phyloP scores from a whole-genome alignment of 257 asterid species.

The Petunia secreta region DNA sequence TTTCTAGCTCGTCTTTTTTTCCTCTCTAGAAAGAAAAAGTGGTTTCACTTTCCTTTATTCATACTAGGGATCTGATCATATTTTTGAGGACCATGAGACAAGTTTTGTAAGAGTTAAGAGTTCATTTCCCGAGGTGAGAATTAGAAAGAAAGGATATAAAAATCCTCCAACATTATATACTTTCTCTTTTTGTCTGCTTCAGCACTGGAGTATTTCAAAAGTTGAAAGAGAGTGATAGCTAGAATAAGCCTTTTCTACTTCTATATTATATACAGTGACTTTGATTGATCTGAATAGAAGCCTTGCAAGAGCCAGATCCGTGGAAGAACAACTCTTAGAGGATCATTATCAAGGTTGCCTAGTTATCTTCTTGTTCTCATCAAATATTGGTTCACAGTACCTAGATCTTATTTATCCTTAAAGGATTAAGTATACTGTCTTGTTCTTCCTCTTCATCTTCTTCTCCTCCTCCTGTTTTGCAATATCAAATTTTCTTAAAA shows the following conservation, averaged over 20 bases:
- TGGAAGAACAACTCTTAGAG: slow-evolving; percentile 14
- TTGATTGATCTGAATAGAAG: slow-evolving; percentile 18
- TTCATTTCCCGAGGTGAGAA: slow-evolving; percentile 65
- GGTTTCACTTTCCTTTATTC: background rate
- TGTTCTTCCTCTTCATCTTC: background rate
- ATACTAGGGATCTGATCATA: slow-evolving; percentile 58
- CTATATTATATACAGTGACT: background rate
- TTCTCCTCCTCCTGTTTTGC: background rate
- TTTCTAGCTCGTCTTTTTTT: slow-evolving; percentile 24
- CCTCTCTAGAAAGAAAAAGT: slow-evolving; percentile 8
- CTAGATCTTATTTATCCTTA: background rate
- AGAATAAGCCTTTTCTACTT: background rate
- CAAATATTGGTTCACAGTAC: background rate
- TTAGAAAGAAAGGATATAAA: slow-evolving; percentile 20
- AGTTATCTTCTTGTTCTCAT: background rate
- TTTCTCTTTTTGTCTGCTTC: slow-evolving; percentile 24
- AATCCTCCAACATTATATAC: background rate
- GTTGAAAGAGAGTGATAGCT: slow-evolving; percentile 10
- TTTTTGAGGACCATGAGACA: slow-evolving; percentile 37
- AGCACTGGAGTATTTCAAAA: background rate
- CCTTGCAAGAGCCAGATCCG: slow-evolving; percentile 27
- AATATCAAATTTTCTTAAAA: background rate
- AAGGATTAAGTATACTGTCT: too few relatives aligned
- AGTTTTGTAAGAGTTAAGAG: slow-evolving; percentile 24
- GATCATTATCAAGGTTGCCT: slow-evolving; percentile 36